Evolutionary conservation across 2,329 filamentous ascomycete genomes (phyloP), one percentile per base, ranked within the genome.

Genomic region (Fusarium anthophilum): DNA sequence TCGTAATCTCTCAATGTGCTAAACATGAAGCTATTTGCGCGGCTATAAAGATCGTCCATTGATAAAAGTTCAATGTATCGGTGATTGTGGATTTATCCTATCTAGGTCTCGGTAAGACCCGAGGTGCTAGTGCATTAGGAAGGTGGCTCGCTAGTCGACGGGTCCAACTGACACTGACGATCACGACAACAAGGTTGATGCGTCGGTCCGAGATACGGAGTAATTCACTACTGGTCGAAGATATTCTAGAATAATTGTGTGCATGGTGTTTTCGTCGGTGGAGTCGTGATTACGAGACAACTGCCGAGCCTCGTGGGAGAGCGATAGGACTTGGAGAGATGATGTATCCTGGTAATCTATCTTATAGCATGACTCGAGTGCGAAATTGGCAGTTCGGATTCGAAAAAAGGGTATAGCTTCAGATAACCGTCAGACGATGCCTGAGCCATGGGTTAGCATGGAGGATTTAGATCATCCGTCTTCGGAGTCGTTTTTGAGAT

Each of bases 381-480:
- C 20, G 10, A 54, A 28, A n/a, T 9, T 54, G 8, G 14, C 4
- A 26, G 35, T 8, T 35, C 3, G 20, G 2, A 6, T 8, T 3
- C 2, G 5, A 1, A 6, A 5, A 38, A 28, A 9, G 9, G 14
- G 18, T 7, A 54, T 28, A n/a, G 35, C 18, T 28, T 54, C 14
- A 39, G 51, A 54, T 10, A n/a, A 15, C n/a, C 26, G n/a, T 20
- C 6, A 6, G 12, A 3, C 6, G 1, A 26, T 26, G 48, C 5
- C 4, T 20, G 11, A 0, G 6, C 0, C 14, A 5, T 28, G 8
- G 5, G 10, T 17, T 5, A 2, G 2, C 11, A 6, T 17, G 10
- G 0, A 39, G 2, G 18, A n/a, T 1, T 28, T 39, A 4, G 10
- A 10, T 28, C 6, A 8, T 28, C 35, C 35, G 14, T 28, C 15